A percentile compares a stretch with the other conserved stretches of the same genome.
Conservation (phyloP, 2,329 filamentous ascomycete genomes). For the Aspergillus calidoustus region DNA sequence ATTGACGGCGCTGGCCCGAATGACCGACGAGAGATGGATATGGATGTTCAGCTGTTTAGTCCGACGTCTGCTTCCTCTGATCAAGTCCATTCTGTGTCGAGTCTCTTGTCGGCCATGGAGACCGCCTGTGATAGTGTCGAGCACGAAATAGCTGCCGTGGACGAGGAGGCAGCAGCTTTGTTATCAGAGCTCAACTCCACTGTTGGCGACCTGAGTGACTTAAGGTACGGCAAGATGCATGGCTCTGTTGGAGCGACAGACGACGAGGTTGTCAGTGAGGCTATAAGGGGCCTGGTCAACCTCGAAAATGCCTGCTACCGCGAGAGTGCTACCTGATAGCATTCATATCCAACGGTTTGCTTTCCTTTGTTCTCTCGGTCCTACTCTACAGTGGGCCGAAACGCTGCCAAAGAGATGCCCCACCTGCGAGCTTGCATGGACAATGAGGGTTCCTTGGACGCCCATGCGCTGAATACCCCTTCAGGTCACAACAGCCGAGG, state of each 20-base stretch:
- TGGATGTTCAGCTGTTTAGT: constrained; percentile 65
- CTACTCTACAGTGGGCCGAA: background rate
- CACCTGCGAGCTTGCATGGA: too few relatives aligned
- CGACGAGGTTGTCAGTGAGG: constrained; percentile 65
- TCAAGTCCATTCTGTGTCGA: constrained; percentile 63
- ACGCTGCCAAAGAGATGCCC: background rate
- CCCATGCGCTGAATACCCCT: too few relatives aligned
- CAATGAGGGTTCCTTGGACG: too few relatives aligned
- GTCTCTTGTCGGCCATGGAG: constrained; percentile 72
- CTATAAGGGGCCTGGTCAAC: constrained; percentile 67
- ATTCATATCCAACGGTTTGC: background rate
- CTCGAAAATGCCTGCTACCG: constrained; percentile 67
- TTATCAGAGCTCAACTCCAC: constrained; percentile 66
- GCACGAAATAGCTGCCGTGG: constrained; percentile 67
- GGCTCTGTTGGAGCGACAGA: constrained; percentile 56
- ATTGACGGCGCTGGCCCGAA: constrained; percentile 38
- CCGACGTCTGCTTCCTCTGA: constrained; percentile 45
- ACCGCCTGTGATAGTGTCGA: constrained; percentile 68
- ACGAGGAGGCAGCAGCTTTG: constrained; percentile 66
- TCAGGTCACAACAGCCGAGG: too few relatives aligned
- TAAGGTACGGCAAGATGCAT: constrained; percentile 75
- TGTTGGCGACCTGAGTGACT: constrained; percentile 76
- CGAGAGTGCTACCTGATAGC: constrained; percentile 16
- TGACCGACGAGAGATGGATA: constrained; percentile 46
- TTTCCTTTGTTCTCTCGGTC: background rate